phyloP scores from a whole-genome alignment of 495 filamentous ascomycete genomes.

The Hypoxylon fragiforme region DNA sequence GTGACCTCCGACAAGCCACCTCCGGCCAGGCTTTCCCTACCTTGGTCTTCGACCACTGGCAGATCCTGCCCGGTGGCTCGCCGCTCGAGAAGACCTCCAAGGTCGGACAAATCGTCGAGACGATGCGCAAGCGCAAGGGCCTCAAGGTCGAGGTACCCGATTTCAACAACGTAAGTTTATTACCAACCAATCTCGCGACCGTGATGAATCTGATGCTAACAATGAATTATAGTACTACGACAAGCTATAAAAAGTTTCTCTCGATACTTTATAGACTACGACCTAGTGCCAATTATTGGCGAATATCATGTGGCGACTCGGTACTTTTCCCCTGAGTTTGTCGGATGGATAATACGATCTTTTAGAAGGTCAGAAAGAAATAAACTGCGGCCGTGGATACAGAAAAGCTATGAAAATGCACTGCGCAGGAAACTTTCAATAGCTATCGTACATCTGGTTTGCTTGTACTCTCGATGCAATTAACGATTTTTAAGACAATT shows the following conservation, averaged over 20 bases:
- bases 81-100: slow-evolving; percentile 84
- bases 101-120: slow-evolving; percentile 80
- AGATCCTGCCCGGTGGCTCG: slow-evolving; percentile 90
- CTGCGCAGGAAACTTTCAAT: slow-evolving; percentile 34
- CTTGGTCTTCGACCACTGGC: slow-evolving; percentile 98
- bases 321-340: slow-evolving; percentile 20
- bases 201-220: slow-evolving; percentile 52
- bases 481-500: slow-evolving; percentile 31
- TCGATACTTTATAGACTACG: slow-evolving; percentile 43
- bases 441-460: slow-evolving; percentile 35
- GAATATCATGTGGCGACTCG: slow-evolving; percentile 39
- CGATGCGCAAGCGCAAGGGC: slow-evolving; percentile 99
- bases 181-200: not conserved
- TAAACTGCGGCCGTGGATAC: slow-evolving; percentile 37
- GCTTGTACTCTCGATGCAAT: slow-evolving; percentile 35
- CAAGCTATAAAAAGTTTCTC: slow-evolving; percentile 76
- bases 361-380: slow-evolving; percentile 33
- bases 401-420: slow-evolving; percentile 39
- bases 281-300: slow-evolving; percentile 42
- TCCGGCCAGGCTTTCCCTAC: slow-evolving; percentile 99
- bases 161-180: slow-evolving; percentile 84
- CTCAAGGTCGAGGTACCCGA: slow-evolving; percentile 92
- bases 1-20: slow-evolving; percentile 89
- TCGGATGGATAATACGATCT: slow-evolving; percentile 32
- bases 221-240: slow-evolving; percentile 81